Base-by-base conservation (phyloP, 768 basidiomycete species). In the Lactarius evosmus region DNA sequence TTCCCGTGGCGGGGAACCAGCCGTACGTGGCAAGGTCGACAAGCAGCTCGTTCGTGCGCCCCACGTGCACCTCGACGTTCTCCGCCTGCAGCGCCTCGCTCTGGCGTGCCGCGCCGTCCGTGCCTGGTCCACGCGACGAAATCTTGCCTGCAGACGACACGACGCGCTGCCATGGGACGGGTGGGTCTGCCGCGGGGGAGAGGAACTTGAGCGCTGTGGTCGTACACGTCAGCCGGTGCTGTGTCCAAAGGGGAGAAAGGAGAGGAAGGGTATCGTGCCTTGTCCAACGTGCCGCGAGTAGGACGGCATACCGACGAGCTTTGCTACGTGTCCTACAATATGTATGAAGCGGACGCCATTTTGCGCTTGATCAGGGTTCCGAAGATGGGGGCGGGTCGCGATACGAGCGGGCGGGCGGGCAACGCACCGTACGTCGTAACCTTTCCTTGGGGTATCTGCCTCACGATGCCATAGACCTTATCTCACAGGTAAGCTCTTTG, bases 131-230 rank as follows among this genome's bases (percentile, higher is more conserved):
- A 50, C 94, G 82, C 7, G 91, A 93, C 1, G 92, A 92, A 67
- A 91, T 89, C 1, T 79, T 75, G 1, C 92, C 91, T 0, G 85
- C 80, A 0, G 89, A 79, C 3, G 83, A 80, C 16, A 93, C 78
- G 4, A 93, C 89, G 33, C 91, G 83, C 65, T 93, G 81, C 91
- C 91, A 94, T 0, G 91, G 92, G 1, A 93, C 83, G 7, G 87
- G 85, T 0, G 87, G 86, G 29, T 78, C 78, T 1, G 80, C 78
- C 25, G 80, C 79, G 0, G 83, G 80, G 0, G 84, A 81, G 4
- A 93, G 74, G 68, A 86, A 88, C 70, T 93, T 93, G 55, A 94
- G 79, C n/a, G 91, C 91, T 93, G 64, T 50, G 17, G 17, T 25
- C 14, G 34, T 32, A 14, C 17, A 14, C 38, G n/a, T 59, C 52